These are phyloP conservation scores for Apiotrichum veenhuisii DNA, from an alignment of 1,284 basidiomycete species.

Conservation along the genomic window DNA sequence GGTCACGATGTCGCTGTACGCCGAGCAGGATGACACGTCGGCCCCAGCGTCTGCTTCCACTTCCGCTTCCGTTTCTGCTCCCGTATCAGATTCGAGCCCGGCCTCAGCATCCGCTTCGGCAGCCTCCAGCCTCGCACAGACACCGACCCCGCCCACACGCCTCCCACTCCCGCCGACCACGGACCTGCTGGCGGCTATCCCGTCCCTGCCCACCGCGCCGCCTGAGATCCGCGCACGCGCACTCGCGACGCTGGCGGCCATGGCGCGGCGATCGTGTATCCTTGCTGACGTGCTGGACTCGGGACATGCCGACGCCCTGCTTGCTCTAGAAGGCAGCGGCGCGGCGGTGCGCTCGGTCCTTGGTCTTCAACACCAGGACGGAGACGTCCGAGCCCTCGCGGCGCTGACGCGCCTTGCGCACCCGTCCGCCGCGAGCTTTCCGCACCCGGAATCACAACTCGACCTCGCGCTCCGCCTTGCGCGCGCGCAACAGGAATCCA, in stretches of 20 bases:
- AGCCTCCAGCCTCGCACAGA: neutral
- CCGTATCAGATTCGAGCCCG: too few relatives aligned
- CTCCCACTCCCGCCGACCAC: neutral
- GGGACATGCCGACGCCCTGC: neutral
- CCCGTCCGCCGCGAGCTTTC: constrained; percentile 1
- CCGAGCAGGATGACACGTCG: neutral
- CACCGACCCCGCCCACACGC: neutral
- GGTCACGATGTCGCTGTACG: constrained; percentile 14
- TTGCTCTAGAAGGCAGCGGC: neutral
- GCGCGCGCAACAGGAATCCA: neutral
- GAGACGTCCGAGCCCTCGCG: neutral
- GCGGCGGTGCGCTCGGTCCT: constrained; percentile 2
- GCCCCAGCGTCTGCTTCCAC: neutral
- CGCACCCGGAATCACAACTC: neutral
- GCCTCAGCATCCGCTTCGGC: too few relatives aligned
- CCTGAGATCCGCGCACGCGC: neutral
- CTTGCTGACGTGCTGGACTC: neutral
- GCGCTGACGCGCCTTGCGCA: neutral
- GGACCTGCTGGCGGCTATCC: constrained; percentile 3
- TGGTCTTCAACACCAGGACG: constrained; percentile 2
- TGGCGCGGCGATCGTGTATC: neutral
- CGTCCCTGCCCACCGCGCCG: neutral
- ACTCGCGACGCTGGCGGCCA: neutral
- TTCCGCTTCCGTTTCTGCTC: too few relatives aligned
- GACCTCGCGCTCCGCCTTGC: constrained; percentile 5